Conservation (phyloP, 2,329 filamentous ascomycete genomes). For the Colletotrichum noveboracense region DNA sequence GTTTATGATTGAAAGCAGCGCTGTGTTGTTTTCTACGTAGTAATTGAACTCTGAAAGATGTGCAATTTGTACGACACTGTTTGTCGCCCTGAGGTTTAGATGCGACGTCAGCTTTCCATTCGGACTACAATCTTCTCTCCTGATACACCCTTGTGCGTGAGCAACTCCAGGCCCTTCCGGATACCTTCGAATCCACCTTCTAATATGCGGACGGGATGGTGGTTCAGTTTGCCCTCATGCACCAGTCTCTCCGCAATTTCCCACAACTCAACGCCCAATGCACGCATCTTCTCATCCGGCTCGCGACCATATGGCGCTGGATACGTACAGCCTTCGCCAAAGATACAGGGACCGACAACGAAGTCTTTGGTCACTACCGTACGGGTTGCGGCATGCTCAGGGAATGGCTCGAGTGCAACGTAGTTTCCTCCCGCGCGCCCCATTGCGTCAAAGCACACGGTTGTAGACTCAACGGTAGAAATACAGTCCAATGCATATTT, state of each 20-base stretch:
- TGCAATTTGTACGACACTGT: not conserved
- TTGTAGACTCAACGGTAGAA: slow-evolving; percentile 29
- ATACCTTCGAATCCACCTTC: not conserved
- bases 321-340: slow-evolving; percentile 27
- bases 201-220: slow-evolving; percentile 3
- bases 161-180: slow-evolving; percentile 18
- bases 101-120: not conserved
- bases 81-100: not conserved
- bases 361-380: slow-evolving; percentile 28
- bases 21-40: not conserved
- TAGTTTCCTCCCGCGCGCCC: slow-evolving; percentile 28
- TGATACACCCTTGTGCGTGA: not conserved
- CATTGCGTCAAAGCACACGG: slow-evolving; percentile 29
- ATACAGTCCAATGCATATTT: slow-evolving; percentile 41
- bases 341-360: slow-evolving; percentile 31
- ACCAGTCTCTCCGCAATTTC: slow-evolving; percentile 9
- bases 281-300: slow-evolving; percentile 6
- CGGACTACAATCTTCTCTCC: not conserved
- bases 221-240: slow-evolving; percentile 16
- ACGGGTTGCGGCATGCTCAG: not conserved
- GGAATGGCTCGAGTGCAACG: slow-evolving; percentile 5
- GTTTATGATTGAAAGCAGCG: not conserved
- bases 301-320: slow-evolving; percentile 23
- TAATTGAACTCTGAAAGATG: not conserved
- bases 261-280: slow-evolving; percentile 12